A percentile compares a stretch with the other conserved stretches of the same genome.
Conservation (phyloP, 2,329 filamentous ascomycete genomes). For the Mycosphaerella arachidis region DNA sequence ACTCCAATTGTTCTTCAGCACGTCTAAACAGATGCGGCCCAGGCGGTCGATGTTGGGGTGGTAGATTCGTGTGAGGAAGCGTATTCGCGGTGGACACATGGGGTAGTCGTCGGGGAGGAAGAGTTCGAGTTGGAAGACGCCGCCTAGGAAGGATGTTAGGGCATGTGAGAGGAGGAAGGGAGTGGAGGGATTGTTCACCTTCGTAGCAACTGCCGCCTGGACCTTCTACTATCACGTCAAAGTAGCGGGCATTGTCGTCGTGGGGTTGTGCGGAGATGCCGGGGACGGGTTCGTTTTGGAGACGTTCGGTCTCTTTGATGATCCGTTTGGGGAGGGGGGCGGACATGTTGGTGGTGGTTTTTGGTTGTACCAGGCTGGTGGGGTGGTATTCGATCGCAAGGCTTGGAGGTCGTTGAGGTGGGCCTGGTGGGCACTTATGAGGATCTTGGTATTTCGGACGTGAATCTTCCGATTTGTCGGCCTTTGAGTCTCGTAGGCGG, state of each 20-base stretch:
- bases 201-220: conserved; percentile 92
- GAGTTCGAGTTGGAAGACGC: conserved; percentile 93
- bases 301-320: conserved; percentile 94
- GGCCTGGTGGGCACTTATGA: background rate
- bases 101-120: conserved; percentile 98
- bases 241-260: conserved; percentile 96
- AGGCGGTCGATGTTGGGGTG: conserved; percentile 98
- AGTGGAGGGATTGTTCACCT: conserved; percentile 52
- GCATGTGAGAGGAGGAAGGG: background rate
- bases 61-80: conserved; percentile 98
- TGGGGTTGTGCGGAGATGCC: conserved; percentile 95
- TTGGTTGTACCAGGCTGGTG: background rate
- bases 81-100: conserved; percentile 97
- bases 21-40: conserved; percentile 93
- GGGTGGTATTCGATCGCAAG: background rate
- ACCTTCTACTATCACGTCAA: conserved; percentile 94
- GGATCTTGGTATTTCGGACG: background rate
- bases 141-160: conserved; percentile 45
- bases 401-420: background rate
- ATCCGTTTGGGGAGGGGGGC: conserved; percentile 80
- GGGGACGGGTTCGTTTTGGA: conserved; percentile 93
- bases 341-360: conserved; percentile 48
- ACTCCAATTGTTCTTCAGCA: conserved; percentile 99
- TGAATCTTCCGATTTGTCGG: background rate
- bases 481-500: background rate